Conservation (phyloP, 495 filamentous ascomycete species). For the Aspergillus cristatus region DNA sequence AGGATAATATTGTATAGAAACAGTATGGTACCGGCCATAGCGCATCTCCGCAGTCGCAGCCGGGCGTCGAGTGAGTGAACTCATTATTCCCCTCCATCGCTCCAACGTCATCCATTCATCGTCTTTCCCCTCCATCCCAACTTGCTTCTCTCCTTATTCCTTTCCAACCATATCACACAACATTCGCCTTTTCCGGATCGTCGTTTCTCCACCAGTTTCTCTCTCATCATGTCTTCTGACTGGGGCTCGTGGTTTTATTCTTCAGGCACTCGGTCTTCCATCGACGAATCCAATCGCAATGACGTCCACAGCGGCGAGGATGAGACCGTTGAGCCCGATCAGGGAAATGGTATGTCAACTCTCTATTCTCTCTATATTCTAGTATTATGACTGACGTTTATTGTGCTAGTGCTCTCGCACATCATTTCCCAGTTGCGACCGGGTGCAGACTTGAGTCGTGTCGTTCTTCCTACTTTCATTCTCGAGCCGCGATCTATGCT, state of each 20-base stretch:
- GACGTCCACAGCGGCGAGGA: constrained; percentile 46
- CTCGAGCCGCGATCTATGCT: constrained; percentile 96
- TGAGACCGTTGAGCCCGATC: constrained; percentile 66
- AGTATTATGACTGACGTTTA: neutral
- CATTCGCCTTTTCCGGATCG: no score
- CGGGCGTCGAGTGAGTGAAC: no score
- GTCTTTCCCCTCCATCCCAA: constrained; percentile 2
- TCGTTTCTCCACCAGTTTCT: neutral
- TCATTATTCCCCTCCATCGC: neutral
- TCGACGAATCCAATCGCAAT: constrained; percentile 37
- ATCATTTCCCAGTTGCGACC: constrained; percentile 96
- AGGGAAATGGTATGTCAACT: constrained; percentile 44
- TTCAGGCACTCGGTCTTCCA: constrained; percentile 47
- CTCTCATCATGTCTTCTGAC: constrained; percentile 27
- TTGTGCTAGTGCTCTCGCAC: constrained; percentile 67
- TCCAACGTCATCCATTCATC: constrained; percentile 14
- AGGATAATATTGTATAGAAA: no score
- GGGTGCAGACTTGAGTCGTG: constrained; percentile 88
- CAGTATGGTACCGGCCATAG: no score
- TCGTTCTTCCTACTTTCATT: constrained; percentile 95
- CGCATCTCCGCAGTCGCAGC: no score
- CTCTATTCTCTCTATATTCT: neutral
- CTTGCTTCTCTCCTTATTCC: constrained; percentile 4
- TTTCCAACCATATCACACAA: constrained; percentile 1
- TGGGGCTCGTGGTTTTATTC: constrained; percentile 17